A percentile compares a stretch with the other conserved stretches of the same genome.
Conservation (phyloP, 345 rosid species). For the Noccaea bulbosa region DNA sequence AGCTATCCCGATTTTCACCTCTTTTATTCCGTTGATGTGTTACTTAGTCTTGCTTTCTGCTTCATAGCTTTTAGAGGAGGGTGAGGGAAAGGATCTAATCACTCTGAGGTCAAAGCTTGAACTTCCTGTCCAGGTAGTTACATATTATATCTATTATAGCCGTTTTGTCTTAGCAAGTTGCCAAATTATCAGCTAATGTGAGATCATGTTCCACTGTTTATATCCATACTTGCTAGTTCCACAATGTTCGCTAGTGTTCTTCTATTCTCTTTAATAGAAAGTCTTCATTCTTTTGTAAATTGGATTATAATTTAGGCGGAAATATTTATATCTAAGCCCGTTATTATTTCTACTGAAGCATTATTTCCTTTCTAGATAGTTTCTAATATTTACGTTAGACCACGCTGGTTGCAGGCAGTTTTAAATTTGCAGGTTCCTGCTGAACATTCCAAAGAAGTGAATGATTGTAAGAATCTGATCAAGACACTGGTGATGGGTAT, state of each 20-base stretch:
- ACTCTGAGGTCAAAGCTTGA: constrained; percentile 96
- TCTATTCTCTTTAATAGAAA: not conserved
- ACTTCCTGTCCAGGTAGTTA: constrained; percentile 92
- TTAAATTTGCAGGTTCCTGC: constrained; percentile 89
- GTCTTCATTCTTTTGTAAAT: constrained; percentile 24
- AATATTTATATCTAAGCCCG: not conserved
- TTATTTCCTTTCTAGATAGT: constrained; percentile 3
- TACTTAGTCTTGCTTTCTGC: constrained; percentile 35
- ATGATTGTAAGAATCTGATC: constrained; percentile 89
- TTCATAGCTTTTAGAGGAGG: constrained; percentile 82
- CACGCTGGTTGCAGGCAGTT: constrained; percentile 80
- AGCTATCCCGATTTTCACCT: constrained; percentile 8
- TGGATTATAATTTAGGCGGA: not conserved
- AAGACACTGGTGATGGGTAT: constrained; percentile 99
- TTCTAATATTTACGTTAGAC: constrained; percentile 6
- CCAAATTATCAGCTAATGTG: constrained; percentile 23
- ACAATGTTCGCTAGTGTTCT: not conserved
- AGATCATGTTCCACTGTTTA: constrained; percentile 21
- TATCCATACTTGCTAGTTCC: constrained; percentile 20
- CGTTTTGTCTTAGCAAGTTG: constrained; percentile 20
- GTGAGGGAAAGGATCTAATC: constrained; percentile 80
- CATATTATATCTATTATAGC: constrained; percentile 15
- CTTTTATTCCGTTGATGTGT: constrained; percentile 32
- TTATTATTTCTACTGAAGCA: constrained; percentile 22
- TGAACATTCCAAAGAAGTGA: constrained; percentile 97